A percentile compares a stretch with the other conserved stretches of the same genome.
These are phyloP conservation scores for Russula dissimulans DNA, from an alignment of 768 basidiomycete genomes.

Conservation along the genomic window DNA sequence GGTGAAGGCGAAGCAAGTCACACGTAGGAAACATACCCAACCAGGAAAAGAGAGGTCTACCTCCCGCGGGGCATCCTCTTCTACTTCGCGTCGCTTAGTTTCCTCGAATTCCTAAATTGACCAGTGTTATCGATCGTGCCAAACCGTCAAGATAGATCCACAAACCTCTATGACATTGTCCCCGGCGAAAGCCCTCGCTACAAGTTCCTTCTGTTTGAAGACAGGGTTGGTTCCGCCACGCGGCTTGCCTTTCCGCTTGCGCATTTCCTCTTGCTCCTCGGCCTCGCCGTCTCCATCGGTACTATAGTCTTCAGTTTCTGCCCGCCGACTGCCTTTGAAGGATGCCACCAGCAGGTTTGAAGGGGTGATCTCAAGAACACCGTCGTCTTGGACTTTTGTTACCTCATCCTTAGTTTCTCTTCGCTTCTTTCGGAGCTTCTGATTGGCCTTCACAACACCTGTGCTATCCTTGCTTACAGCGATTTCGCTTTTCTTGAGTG, in stretches of 20 bases:
- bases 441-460: constrained; percentile 53
- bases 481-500: constrained; percentile 67
- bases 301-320: constrained; percentile 27
- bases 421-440: constrained; percentile 60
- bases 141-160: not conserved
- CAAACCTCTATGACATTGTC: constrained; percentile 89
- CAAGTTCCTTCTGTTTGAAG: constrained; percentile 86
- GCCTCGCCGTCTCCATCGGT: constrained; percentile 56
- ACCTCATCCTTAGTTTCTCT: constrained; percentile 49
- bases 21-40: constrained; percentile 56
- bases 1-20: not conserved
- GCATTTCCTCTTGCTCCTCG: constrained; percentile 53
- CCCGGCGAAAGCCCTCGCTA: constrained; percentile 91
- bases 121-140: not conserved
- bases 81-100: constrained; percentile 72
- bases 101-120: constrained; percentile 68
- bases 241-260: constrained; percentile 36
- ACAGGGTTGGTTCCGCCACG: constrained; percentile 39
- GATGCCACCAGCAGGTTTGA: constrained; percentile 36
- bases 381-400: constrained; percentile 62
- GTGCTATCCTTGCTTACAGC: constrained; percentile 60
- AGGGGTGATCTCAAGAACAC: constrained; percentile 65
- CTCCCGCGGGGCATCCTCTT: constrained; percentile 77
- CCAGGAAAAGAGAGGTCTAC: constrained; percentile 89
- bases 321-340: constrained; percentile 5